Evolutionary conservation across 768 basidiomycete species (phyloP).

Genomic region (Dictyophora rubrovolvata): DNA sequence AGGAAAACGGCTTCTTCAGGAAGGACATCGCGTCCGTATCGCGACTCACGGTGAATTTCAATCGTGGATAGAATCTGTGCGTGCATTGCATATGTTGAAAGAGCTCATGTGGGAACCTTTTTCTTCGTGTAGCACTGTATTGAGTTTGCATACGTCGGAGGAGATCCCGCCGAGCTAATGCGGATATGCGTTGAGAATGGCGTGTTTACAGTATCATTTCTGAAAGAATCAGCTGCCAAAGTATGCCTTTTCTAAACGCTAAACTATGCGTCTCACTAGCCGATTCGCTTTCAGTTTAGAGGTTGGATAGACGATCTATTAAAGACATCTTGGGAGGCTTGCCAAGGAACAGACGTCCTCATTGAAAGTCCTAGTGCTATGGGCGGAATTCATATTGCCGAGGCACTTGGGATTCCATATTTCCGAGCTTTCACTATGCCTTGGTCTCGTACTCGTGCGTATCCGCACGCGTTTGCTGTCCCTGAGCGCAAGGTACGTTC

Average conservation of each 20-base stretch:
- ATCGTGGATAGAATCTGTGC: slow-evolving; percentile 89
- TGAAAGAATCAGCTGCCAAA: slow-evolving; percentile 84
- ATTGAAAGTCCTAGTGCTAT: slow-evolving; percentile 96
- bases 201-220: slow-evolving; percentile 89
- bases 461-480: slow-evolving; percentile 96
- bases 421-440: slow-evolving; percentile 97
- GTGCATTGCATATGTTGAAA: slow-evolving; percentile 20
- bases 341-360: slow-evolving; percentile 87
- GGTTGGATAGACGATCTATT: slow-evolving; percentile 97
- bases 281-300: slow-evolving; percentile 55
- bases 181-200: slow-evolving; percentile 97
- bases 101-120: background rate
- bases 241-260: slow-evolving; percentile 26
- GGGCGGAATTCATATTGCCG: slow-evolving; percentile 95
- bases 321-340: slow-evolving; percentile 92
- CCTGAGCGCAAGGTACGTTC: slow-evolving; percentile 77
- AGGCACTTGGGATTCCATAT: slow-evolving; percentile 87
- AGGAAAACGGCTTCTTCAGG: slow-evolving; percentile 80
- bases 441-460: slow-evolving; percentile 92
- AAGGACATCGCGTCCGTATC: slow-evolving; percentile 83
- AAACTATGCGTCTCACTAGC: slow-evolving; percentile 1
- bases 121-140: slow-evolving; percentile 67
- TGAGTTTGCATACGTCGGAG: slow-evolving; percentile 88
- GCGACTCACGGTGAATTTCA: slow-evolving; percentile 94
- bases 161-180: slow-evolving; percentile 97